Base-by-base conservation (phyloP, 441 rosid species). In the Gossypium lobatum region DNA sequence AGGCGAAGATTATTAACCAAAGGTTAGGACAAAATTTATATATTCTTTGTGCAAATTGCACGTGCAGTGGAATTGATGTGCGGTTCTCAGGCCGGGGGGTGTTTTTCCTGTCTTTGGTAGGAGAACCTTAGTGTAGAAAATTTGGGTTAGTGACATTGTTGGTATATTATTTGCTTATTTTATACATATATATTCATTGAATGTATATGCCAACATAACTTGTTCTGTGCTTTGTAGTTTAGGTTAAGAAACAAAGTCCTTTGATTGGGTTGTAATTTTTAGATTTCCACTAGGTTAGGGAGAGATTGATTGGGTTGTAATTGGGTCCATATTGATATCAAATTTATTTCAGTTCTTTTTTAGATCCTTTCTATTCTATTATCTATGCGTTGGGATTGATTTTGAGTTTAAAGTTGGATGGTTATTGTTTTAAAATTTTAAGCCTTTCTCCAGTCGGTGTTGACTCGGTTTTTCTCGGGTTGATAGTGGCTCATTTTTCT, bases 11-110 rank as follows among this genome's bases (percentile, higher is more conserved):
- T 82, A 88, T 82, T 82, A 86, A 84, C 87, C 82, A 81, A 2
- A 80, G 73, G 46, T 68, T 88, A 82, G 89, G 84, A 64, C 58
- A 64, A 42, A 39, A 80, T 78, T 37, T 37, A 37, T 82, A 80
- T 66, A 88, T 88, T 90, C 92, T 87, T 90, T 89, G 88, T 84
- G 91, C 88, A 77, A 57, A 57, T 57, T 21, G 62, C 62, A 57
- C 62, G 5, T 23, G 62, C 26, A 57, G 61, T 20, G 26, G 61
- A 20, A 54, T 54, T 54, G 60, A 54, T 89, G 84, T 77, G 88
- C 16, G 87, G 87, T 83, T 88, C 90, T 81, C 81, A 4, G 25
- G 87, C 86, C 84, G 61, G 82, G 81, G 78, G 81, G 79, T 76
- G 68, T 77, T 81, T 85, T 82, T 79, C 74, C 71, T 3, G 72